phyloP scores from a whole-genome alignment of 768 basidiomycete genomes.

The Mycena metata region DNA sequence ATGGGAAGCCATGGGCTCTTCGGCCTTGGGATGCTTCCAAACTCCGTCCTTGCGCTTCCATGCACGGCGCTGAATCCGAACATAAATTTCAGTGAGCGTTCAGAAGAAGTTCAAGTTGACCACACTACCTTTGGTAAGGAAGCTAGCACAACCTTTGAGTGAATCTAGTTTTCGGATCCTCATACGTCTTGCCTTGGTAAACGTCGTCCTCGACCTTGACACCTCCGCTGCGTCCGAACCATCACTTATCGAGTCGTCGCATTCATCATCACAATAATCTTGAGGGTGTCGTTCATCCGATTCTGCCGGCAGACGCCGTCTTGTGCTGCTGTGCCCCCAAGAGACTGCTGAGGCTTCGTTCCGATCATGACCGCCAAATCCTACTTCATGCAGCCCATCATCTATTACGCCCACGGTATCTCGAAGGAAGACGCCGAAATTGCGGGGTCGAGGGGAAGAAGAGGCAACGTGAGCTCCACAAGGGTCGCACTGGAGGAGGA shows the following conservation, averaged over 20 bases:
- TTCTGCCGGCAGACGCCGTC: not conserved
- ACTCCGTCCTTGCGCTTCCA: no score
- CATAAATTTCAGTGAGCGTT: no score
- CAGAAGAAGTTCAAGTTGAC: no score
- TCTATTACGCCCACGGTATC: slow-evolving; percentile 9
- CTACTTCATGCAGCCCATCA: no score
- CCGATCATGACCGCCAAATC: no score
- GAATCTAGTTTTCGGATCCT: slow-evolving; percentile 17
- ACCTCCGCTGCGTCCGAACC: slow-evolving; percentile 4
- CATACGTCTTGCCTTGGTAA: not conserved
- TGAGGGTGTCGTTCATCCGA: not conserved
- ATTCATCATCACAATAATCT: no score
- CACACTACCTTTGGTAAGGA: no score
- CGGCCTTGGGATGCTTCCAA: no score
- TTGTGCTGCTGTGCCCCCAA: not conserved
- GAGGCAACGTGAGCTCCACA: slow-evolving; percentile 15
- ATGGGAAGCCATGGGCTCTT: no score
- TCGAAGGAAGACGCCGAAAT: slow-evolving; percentile 18
- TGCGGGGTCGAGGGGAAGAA: slow-evolving; percentile 9
- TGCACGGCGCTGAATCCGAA: no score
- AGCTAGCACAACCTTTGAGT: not conserved
- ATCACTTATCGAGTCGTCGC: not conserved
- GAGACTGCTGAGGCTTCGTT: not conserved
- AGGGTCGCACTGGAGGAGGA: slow-evolving; percentile 7
- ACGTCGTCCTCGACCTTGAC: not conserved